Base-by-base conservation (phyloP, 331 rosid genomes). In the Pyracantha coccinea region DNA sequence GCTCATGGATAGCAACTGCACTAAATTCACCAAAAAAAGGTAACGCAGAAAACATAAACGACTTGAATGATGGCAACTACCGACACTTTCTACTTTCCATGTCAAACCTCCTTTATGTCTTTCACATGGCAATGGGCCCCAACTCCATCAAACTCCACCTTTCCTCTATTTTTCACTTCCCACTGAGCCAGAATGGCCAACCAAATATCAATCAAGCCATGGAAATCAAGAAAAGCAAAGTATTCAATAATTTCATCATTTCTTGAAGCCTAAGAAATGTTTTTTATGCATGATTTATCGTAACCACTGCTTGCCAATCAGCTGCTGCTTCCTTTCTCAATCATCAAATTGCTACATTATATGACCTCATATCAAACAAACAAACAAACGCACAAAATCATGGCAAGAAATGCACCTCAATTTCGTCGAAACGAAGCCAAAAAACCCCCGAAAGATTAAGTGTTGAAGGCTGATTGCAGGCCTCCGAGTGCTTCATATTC, bases 51-150 rank as follows among this genome's bases (percentile, higher is more conserved):
- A 82, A 66, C 44, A 10, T 53, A 54, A 77, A 79, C 23, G 57
- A 64, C 2, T 74, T 73, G 84, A 84, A 84, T 57, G 82, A 77
- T 17, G 41, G 62, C 69, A 27, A 69, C 84, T 24, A 81, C 96
- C 89, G 88, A 88, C 91, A 80, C 50, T 55, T 29, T 21, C 74
- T 28, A 74, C 87, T 86, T 80, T 67, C 83, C 85, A 65, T 72
- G 82, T 77, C 75, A 82, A 71, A 45, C 73, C 13, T 66, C 60
- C 63, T 78, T 86, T 83, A 71, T 69, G 71, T 58, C 53, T 24
- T 74, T 83, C 91, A 92, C 92, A 90, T 88, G 94, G 63, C 38
- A 64, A 20, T 61, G 82, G 91, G 58, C 29, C 89, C 92, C 3
- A 86, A 79, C 29, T 65, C 61, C 35, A 58, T 13, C 71, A 74